Percentiles rank a stretch among this genome's conserved stretches.
Evolutionary conservation across 2,329 filamentous ascomycete genomes (phyloP).

Genomic region (Colletotrichum tropicicola): DNA sequence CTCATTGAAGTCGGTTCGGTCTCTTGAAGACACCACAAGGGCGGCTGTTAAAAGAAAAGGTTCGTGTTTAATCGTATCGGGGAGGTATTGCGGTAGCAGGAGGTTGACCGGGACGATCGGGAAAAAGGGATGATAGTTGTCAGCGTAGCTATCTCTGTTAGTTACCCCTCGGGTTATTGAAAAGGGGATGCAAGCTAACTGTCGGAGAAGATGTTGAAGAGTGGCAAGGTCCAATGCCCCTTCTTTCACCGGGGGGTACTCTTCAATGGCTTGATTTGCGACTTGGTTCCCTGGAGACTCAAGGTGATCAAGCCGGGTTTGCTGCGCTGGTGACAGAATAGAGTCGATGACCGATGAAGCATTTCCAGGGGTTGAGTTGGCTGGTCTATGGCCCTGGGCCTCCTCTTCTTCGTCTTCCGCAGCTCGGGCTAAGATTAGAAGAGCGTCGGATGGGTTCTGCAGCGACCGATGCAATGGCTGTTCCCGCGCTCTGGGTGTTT

Average conservation of each 20-base stretch:
- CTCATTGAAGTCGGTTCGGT: constrained; percentile 49
- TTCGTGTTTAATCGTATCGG: constrained; percentile 67
- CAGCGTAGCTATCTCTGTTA: constrained; percentile 59
- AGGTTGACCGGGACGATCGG: constrained; percentile 67
- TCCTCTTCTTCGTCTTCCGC: not conserved
- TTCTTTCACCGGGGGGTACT: not conserved
- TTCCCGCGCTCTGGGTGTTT: not conserved
- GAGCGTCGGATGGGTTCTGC: constrained; percentile 23
- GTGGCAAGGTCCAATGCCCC: not conserved
- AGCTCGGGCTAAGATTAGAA: constrained; percentile 20
- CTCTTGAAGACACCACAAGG: constrained; percentile 75
- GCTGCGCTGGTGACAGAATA: not conserved
- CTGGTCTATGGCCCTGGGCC: not conserved
- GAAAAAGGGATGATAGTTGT: constrained; percentile 75
- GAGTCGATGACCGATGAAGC: not conserved
- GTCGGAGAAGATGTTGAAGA: not conserved
- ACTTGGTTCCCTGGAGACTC: not conserved
- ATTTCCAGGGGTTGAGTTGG: not conserved
- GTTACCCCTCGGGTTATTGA: no score
- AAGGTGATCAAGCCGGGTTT: not conserved
- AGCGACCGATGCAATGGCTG: constrained; percentile 3
- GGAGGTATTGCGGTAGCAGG: constrained; percentile 62
- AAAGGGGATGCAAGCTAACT: not conserved
- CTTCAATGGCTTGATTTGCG: not conserved
- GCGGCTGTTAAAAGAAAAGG: constrained; percentile 75